These are phyloP conservation scores for Chrysoporthe deuterocubensis DNA, from an alignment of 2,329 filamentous ascomycete genomes.

Conservation along the genomic window DNA sequence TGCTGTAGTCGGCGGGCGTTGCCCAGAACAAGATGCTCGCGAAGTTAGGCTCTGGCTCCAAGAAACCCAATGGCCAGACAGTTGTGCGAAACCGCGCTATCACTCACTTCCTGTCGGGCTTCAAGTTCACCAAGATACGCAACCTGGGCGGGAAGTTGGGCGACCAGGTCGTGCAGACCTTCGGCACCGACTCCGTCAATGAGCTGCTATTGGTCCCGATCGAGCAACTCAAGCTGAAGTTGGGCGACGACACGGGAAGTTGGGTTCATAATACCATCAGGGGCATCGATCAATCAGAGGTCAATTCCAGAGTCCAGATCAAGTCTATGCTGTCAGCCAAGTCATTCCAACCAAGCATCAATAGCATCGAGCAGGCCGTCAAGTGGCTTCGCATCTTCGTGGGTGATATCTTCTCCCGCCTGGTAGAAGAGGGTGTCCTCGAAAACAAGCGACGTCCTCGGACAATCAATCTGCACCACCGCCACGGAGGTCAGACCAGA, in stretches of 20 bases:
- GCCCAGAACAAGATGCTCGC: constrained; percentile 93
- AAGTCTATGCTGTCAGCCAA: constrained; percentile 98
- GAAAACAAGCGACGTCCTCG: constrained; percentile 87
- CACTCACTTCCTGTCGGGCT: constrained; percentile 75
- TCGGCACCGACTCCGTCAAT: constrained; percentile 77
- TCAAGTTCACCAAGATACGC: constrained; percentile 94
- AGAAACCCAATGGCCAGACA: constrained; percentile 94
- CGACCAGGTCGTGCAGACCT: constrained; percentile 79
- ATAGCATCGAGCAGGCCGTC: constrained; percentile 73
- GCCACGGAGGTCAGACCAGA: constrained; percentile 72
- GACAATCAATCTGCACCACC: constrained; percentile 83
- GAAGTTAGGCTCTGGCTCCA: constrained; percentile 88
- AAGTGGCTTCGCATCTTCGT: constrained; percentile 91
- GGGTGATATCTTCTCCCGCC: constrained; percentile 85
- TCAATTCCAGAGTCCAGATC: constrained; percentile 89
- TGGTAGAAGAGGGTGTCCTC: constrained; percentile 87
- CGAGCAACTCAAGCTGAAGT: constrained; percentile 74
- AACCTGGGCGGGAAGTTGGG: constrained; percentile 96
- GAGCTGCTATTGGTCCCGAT: constrained; percentile 75
- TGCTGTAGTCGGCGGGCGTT: constrained; percentile 63
- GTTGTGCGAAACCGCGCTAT: constrained; percentile 87
- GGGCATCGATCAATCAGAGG: constrained; percentile 84
- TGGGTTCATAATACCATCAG: constrained; percentile 88
- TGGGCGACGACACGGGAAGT: constrained; percentile 81
- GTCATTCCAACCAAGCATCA: constrained; percentile 86